Conservation (phyloP, 2,329 filamentous ascomycete genomes). For the Byssoonygena ceratinophila region DNA sequence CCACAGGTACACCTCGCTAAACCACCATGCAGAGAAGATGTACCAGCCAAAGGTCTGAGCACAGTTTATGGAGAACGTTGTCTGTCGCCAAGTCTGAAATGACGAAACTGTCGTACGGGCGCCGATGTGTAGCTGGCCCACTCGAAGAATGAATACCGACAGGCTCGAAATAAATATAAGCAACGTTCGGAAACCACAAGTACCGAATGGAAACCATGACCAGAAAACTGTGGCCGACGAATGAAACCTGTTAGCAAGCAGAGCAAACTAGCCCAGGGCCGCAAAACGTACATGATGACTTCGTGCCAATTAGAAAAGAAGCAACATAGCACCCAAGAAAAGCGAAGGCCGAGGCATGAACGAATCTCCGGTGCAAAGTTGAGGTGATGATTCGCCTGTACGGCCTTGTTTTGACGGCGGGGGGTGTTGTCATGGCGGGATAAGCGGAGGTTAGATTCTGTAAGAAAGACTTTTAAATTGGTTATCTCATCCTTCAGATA, state of each 20-base stretch:
- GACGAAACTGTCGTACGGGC: constrained; percentile 59
- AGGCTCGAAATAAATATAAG: constrained; percentile 68
- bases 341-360: constrained; percentile 60
- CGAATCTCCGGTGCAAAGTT: constrained; percentile 75
- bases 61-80: constrained; percentile 50
- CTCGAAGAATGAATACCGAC: constrained; percentile 70
- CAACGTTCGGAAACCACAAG: constrained; percentile 60
- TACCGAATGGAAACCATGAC: constrained; percentile 75
- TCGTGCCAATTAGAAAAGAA: constrained; percentile 58
- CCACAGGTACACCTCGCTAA: constrained; percentile 71
- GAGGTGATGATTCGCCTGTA: constrained; percentile 91
- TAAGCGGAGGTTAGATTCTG: neutral
- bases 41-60: constrained; percentile 67
- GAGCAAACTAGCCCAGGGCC: constrained; percentile 4
- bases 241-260: constrained; percentile 5
- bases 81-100: constrained; percentile 52
- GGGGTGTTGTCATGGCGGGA: constrained; percentile 26
- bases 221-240: constrained; percentile 52
- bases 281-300: constrained; percentile 52
- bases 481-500: constrained; percentile 11
- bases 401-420: constrained; percentile 30
- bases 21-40: constrained; percentile 63
- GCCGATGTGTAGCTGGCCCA: constrained; percentile 70
- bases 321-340: constrained; percentile 62
- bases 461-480: neutral